Evolutionary conservation across 306 rosid species (phyloP).

Genomic region (Elaeagnus macrophylla): DNA sequence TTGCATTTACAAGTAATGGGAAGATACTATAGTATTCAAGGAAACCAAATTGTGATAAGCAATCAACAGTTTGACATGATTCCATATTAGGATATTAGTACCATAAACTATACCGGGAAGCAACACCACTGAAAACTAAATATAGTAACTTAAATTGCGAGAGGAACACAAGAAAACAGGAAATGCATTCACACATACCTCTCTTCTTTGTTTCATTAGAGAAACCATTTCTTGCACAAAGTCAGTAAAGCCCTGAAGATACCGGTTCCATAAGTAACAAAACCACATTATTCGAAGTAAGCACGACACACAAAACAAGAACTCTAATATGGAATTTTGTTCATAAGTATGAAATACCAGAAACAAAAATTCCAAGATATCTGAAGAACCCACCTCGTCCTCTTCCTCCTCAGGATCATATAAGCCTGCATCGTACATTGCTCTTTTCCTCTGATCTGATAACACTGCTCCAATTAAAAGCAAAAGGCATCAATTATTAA

Average conservation of each 20-base stretch:
- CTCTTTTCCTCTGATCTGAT: conserved; percentile 54
- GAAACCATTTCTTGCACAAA: conserved; percentile 68
- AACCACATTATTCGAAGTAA: neutral
- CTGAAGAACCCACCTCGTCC: conserved; percentile 42
- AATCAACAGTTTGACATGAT: no score
- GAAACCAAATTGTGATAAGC: no score
- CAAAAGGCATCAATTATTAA: neutral
- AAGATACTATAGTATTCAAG: no score
- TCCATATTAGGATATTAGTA: no score
- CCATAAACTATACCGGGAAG: neutral
- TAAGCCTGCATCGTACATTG: conserved; percentile 57
- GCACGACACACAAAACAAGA: neutral
- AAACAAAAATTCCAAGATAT: neutral
- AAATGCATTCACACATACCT: conserved; percentile 33
- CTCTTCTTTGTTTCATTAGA: conserved; percentile 57
- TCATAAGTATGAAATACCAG: neutral
- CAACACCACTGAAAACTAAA: neutral
- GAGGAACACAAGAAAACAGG: neutral
- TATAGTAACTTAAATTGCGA: neutral
- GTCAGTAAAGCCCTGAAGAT: conserved; percentile 45
- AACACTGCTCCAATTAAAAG: conserved; percentile 35
- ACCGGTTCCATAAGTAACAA: neutral
- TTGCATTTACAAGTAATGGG: no score
- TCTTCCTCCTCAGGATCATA: conserved; percentile 54
- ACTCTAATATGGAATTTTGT: neutral